phyloP scores from a whole-genome alignment of 2,329 filamentous ascomycete genomes.

The Coniochaeta prunicola region DNA sequence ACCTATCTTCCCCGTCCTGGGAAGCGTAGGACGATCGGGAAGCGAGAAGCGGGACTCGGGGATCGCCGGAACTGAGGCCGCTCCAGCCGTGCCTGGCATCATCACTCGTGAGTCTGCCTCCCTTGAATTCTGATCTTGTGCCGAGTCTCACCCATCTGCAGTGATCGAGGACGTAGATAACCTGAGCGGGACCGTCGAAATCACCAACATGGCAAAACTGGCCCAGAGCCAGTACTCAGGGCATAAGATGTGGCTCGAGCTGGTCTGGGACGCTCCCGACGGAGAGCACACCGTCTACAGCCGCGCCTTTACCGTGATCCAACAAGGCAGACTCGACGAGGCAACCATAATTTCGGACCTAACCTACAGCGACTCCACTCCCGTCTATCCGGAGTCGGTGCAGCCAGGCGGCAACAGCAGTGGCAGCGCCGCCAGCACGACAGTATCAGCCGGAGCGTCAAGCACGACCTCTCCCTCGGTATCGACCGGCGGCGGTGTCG shows the following conservation, averaged over 20 bases:
- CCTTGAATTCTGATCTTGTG: not conserved
- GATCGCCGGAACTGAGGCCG: not conserved
- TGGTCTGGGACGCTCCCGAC: constrained; percentile 4
- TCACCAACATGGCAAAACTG: not conserved
- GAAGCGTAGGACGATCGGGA: not conserved
- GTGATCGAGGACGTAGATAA: not conserved
- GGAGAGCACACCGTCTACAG: constrained; percentile 8
- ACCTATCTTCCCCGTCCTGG: not conserved
- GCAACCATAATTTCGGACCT: not conserved
- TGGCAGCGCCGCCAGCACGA: not conserved
- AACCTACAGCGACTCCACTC: not conserved
- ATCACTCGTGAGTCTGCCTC: not conserved
- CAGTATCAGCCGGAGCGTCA: not conserved
- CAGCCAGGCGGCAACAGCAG: no score
- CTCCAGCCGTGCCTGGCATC: not conserved
- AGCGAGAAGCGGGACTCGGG: not conserved
- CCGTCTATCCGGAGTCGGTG: not conserved
- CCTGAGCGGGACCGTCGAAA: not conserved
- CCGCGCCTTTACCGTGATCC: constrained; percentile 9
- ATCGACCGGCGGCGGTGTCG: not conserved
- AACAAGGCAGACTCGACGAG: not conserved
- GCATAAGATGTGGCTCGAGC: constrained; percentile 9
- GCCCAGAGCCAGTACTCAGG: not conserved
- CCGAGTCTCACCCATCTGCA: not conserved
- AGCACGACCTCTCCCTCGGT: not conserved